phyloP scores from a whole-genome alignment of 1,139 yeast genomes.

The Dujonia santamariae region DNA sequence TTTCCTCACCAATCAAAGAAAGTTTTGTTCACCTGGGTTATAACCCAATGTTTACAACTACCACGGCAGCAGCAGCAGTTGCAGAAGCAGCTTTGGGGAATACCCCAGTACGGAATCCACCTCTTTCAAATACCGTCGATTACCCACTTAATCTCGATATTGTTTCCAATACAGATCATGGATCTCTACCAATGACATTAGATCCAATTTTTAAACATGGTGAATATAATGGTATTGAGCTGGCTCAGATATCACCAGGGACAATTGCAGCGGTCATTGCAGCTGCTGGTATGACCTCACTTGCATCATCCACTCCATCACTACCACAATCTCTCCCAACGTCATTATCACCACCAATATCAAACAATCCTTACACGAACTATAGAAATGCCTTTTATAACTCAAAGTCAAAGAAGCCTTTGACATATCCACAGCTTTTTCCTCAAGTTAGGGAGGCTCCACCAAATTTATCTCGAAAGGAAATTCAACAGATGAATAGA shows the following conservation, averaged over 20 bases:
- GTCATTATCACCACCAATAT: conserved; percentile 1
- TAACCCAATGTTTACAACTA: conserved; percentile 4
- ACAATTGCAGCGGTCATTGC: conserved; percentile 5
- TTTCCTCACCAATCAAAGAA: conserved; percentile 18
- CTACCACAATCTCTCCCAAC: conserved; percentile 1
- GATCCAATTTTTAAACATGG: conserved; percentile 1
- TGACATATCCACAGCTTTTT: conserved; percentile 29
- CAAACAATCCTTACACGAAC: conserved; percentile 14
- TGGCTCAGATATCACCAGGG: conserved; percentile 4
- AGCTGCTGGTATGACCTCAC: conserved; percentile 3
- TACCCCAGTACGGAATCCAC: conserved; percentile 6
- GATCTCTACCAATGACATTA: conserved; percentile 3
- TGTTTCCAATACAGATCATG: conserved; percentile 3
- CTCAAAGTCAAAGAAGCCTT: conserved; percentile 17
- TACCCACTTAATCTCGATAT: conserved; percentile 2
- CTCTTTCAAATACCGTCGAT: conserved; percentile 9
- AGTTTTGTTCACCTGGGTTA: conserved; percentile 13
- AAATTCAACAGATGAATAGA: conserved; percentile 28
- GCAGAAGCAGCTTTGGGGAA: conserved; percentile 4
- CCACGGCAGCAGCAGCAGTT: conserved; percentile 5
- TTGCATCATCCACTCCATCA: conserved; percentile 1
- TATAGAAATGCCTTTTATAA: conserved; percentile 30
- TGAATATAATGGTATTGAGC: not conserved
- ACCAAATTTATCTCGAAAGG: conserved; percentile 11
- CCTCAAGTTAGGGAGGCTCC: conserved; percentile 19